Base-by-base conservation (phyloP, 2,329 filamentous ascomycete species). In the Septoria petroselini region DNA sequence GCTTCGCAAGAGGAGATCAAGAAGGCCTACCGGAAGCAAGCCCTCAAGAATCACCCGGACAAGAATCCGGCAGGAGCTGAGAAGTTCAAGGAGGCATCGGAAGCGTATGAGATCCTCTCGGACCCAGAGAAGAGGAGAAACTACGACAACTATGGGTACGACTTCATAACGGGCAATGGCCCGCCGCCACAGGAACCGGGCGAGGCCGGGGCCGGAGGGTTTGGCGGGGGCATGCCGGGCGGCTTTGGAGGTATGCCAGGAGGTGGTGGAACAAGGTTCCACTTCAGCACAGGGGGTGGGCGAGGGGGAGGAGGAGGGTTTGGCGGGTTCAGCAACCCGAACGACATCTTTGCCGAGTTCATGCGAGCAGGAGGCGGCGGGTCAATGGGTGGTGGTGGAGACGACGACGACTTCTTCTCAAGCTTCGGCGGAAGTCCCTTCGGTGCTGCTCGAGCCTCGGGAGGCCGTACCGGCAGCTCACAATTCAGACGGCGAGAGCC, bases 31-130 rank as follows among this genome's bases (percentile, higher is more conserved):
- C 81, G 87, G 57, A 95, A 95, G 78, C 80, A 84, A 48, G 91
- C 91, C 47, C 73, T 97, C 33, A 69, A 69, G 58, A 91, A 83
- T 73, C 93, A 98, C 67, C 93, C 93, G 5, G 93, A 98, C 77
- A 98, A 97, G 79, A 98, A 97, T 78, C 83, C 90, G 23, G 74
- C 82, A 44, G 88, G 91, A 7, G 77, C 82, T 53, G 93, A 97
- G 69, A 96, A 91, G 72, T 98, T 98, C 79, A 98, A 98, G 74
- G 93, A 97, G 70, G 87, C 90, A 58, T 95, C 90, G 1, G 91
- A 97, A 74, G 93, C 93, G 50, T 98, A 96, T 75, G 93, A 98
- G 73, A 95, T 98, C 62, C 83, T 98, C 2, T 95, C 89, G 54
- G 93, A 98, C 65, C 91, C 91, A 53, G 91, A 97, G 68, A 98